phyloP scores from a whole-genome alignment of 495 filamentous ascomycete species.

The Penicillium malachiteum region DNA sequence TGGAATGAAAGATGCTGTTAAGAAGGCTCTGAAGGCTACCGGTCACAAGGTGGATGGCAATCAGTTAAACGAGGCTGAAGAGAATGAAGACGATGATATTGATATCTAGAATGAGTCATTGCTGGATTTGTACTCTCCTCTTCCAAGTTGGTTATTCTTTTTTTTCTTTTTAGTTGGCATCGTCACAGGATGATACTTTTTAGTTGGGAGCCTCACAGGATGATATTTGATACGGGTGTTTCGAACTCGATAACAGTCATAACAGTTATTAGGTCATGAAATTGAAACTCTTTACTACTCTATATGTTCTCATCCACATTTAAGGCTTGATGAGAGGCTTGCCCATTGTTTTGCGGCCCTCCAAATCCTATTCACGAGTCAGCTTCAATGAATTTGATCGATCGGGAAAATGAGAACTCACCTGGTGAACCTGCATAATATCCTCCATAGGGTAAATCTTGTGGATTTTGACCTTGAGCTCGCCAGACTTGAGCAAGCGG shows the following conservation, averaged over 20 bases:
- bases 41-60: neutral
- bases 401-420: constrained; percentile 21
- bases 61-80: neutral
- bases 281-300: neutral
- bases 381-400: constrained; percentile 1
- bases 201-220: no score
- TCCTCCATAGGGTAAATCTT: constrained; percentile 80
- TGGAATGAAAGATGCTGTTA: neutral
- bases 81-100: neutral
- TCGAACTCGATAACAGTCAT: neutral
- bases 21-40: constrained; percentile 6
- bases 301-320: neutral
- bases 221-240: neutral
- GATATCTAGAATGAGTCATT: neutral
- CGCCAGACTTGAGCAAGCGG: constrained; percentile 61
- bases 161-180: neutral
- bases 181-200: neutral
- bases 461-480: constrained; percentile 74
- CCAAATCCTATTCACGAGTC: constrained; percentile 60
- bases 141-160: neutral
- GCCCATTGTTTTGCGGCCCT: constrained; percentile 79
- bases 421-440: constrained; percentile 67
- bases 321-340: constrained; percentile 56
- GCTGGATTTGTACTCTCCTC: neutral
- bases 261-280: neutral